Evolutionary conservation across 495 filamentous ascomycete genomes (phyloP), one percentile per base, ranked within the genome.

Genomic region (Penicillium lividum): DNA sequence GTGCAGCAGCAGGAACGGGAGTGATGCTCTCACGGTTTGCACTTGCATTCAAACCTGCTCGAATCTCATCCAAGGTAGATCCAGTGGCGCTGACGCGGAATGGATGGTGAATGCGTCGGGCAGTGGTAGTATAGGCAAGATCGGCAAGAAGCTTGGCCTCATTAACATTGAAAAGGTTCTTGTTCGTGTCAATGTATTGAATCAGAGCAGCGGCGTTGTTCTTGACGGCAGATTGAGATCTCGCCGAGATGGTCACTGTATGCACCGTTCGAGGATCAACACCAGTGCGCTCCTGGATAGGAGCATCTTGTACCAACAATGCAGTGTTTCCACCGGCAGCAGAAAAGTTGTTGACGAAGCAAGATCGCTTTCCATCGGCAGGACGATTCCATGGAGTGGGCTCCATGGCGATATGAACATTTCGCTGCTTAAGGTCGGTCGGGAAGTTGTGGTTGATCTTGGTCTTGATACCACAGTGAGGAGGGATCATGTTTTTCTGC

Each of bases 381-480:
- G 81, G 82, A n/a, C 86, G 77, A 25, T 75, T 76, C 70, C 86
- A 91, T 0, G 86, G 82, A 4, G 85, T 86, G 22, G 80, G 75
- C 61, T 81, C 74, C 7, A 77, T 63, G 4, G 84, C 83, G 66
- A 87, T 85, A 67, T 93, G 86, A 33, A 93, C 89, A 56, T 91
- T 90, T 28, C 91, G 86, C 55, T 92, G 81, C 0, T 74, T 73
- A 2, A 93, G 73, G 66, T 93, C 88, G 28, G 82, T 84, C 1
- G 91, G 90, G 76, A 93, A 94, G 34, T 83, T 88, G 75, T 89
- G 82, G 80, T 96, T 84, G 80, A 94, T 83, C 71, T 83, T 84
- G 8, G 79, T 84, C 76, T 96, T 94, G 77, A 93, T 93, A n/a
- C 91, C 91, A 56, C 89, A 86, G 60, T 94, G 91, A 7, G 91